Percentiles rank a stretch among this genome's conserved stretches.
Conservation (phyloP, 352 stramenopile species). For the Globisporangium cylindrosporum region DNA sequence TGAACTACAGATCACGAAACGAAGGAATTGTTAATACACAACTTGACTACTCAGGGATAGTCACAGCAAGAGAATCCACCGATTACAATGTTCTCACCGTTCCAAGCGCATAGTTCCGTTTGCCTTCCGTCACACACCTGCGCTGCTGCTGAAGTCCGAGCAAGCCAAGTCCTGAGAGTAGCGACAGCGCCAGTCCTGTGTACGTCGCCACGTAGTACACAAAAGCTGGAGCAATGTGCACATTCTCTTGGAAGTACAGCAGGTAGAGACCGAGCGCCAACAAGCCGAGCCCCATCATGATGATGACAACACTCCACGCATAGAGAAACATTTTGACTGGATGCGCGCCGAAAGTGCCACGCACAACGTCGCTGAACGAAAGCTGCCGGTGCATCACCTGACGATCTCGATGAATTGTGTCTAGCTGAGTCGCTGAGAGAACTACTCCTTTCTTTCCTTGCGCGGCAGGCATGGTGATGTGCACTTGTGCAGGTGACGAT, state of each 20-base stretch:
- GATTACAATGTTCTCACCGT: constrained; percentile 26
- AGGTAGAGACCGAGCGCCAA: constrained; percentile 57
- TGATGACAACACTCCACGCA: constrained; percentile 49
- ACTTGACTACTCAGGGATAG: not conserved
- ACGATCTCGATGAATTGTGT: constrained; percentile 31
- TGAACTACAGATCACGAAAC: constrained; percentile 32
- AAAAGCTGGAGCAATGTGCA: constrained; percentile 40
- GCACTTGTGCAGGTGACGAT: constrained; percentile 6
- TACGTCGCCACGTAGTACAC: constrained; percentile 56
- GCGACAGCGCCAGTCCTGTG: constrained; percentile 34
- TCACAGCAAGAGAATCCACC: not conserved
- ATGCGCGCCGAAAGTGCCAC: constrained; percentile 25
- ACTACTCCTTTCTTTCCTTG: not conserved
- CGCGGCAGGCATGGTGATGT: not conserved
- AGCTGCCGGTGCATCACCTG: constrained; percentile 27
- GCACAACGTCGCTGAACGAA: constrained; percentile 39
- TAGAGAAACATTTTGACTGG: constrained; percentile 49
- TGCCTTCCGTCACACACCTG: constrained; percentile 44
- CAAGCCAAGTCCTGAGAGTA: constrained; percentile 43
- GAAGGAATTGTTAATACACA: not conserved
- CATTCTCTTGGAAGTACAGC: constrained; percentile 60
- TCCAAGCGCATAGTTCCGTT: constrained; percentile 57
- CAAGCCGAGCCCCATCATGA: constrained; percentile 43
- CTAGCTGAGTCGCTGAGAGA: constrained; percentile 21
- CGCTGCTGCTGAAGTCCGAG: constrained; percentile 56